These are phyloP conservation scores for Fusarium veterinarium DNA, from an alignment of 2,329 filamentous ascomycete genomes.

Conservation along the genomic window DNA sequence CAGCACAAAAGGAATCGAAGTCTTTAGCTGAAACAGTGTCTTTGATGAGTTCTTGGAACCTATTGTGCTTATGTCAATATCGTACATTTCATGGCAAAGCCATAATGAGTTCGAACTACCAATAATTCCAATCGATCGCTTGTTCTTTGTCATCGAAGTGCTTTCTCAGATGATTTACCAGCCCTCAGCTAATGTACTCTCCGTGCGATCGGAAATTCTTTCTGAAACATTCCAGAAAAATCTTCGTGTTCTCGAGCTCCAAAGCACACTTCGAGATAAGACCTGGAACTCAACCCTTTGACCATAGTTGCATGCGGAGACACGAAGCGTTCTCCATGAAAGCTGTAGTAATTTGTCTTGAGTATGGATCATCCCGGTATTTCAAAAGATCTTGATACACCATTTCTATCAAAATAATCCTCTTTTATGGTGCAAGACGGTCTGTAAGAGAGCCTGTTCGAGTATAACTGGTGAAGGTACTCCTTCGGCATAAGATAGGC, in stretches of 20 bases:
- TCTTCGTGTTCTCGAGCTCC: neutral
- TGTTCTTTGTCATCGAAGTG: neutral
- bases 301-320: too few relatives aligned
- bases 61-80: neutral
- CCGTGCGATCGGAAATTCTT: neutral
- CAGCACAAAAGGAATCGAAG: neutral
- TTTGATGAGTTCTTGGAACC: neutral
- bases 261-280: constrained; percentile 20
- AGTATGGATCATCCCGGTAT: neutral
- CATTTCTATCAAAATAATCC: constrained; percentile 5
- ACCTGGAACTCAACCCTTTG: neutral
- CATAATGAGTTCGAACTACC: neutral
- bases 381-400: constrained; percentile 8
- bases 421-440: neutral
- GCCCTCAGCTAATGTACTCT: neutral
- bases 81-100: neutral
- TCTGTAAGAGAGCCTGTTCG: neutral
- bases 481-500: constrained; percentile 6
- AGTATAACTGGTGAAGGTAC: neutral
- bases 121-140: constrained; percentile 4
- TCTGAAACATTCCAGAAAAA: neutral
- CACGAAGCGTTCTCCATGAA: neutral
- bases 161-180: neutral
- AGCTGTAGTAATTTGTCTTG: neutral
- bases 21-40: neutral